phyloP scores from a whole-genome alignment of 805 yeast genomes.

The Naumovozyma dairenensis region DNA sequence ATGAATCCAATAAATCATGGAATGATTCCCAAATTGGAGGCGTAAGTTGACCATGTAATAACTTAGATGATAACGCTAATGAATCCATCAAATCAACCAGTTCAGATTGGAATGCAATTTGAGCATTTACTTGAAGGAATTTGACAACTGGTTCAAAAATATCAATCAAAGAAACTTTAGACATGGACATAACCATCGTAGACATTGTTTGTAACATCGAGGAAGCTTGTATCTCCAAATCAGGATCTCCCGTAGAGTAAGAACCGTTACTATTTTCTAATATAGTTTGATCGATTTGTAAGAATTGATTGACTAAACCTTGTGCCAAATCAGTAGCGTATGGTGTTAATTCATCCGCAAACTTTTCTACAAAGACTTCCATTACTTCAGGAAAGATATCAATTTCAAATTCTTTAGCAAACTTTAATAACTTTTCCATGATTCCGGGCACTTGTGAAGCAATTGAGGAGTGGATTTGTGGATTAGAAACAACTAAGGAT shows the following conservation, averaged over 20 bases:
- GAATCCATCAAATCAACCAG: conserved; percentile 55
- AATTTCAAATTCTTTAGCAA: conserved; percentile 73
- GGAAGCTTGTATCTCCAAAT: conserved; percentile 58
- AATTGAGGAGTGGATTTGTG: conserved; percentile 56
- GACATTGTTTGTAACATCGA: conserved; percentile 64
- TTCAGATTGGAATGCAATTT: conserved; percentile 53
- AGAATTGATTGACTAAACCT: conserved; percentile 53
- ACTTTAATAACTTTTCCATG: conserved; percentile 65
- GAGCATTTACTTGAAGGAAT: conserved; percentile 47
- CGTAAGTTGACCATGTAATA: conserved; percentile 36
- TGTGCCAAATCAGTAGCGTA: conserved; percentile 61
- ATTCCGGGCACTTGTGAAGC: conserved; percentile 66
- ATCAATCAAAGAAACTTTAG: conserved; percentile 42
- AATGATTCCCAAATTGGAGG: conserved; percentile 46
- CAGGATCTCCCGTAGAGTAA: conserved; percentile 36
- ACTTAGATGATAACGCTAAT: conserved; percentile 39
- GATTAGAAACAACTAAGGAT: conserved; percentile 58
- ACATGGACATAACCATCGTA: conserved; percentile 63
- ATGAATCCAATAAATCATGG: conserved; percentile 40
- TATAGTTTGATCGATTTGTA: conserved; percentile 45
- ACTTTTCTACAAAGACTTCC: conserved; percentile 88
- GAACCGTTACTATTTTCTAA: conserved; percentile 35
- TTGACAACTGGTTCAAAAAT: conserved; percentile 49
- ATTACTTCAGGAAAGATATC: conserved; percentile 84
- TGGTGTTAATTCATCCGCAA: conserved; percentile 80